These are phyloP conservation scores for Diutina scorzettiae DNA, from an alignment of 1,139 yeast species.

Conservation along the genomic window DNA sequence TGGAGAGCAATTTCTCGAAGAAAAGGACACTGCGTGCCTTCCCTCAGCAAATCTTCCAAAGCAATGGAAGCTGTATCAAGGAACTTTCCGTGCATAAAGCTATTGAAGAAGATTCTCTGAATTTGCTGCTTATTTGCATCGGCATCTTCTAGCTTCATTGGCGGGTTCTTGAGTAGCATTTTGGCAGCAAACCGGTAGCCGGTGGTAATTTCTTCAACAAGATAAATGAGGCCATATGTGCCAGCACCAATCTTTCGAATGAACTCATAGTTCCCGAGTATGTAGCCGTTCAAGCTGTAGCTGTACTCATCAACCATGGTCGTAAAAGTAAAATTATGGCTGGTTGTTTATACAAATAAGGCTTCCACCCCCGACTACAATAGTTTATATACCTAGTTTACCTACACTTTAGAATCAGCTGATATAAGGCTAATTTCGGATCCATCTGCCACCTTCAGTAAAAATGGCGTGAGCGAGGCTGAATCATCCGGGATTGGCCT, in stretches of 20 bases:
- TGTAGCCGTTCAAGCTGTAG: background rate
- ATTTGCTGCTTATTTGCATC: slow-evolving; percentile 22
- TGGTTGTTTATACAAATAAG: too few relatives aligned
- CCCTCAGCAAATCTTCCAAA: slow-evolving; percentile 29
- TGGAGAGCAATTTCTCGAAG: slow-evolving; percentile 66
- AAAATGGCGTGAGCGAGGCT: too few relatives aligned
- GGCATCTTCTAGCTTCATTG: slow-evolving; percentile 14
- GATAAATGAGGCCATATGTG: slow-evolving; percentile 76
- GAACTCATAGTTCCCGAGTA: slow-evolving; percentile 23
- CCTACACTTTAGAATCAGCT: too few relatives aligned
- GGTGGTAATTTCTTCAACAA: slow-evolving; percentile 44
- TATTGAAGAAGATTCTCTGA: slow-evolving; percentile 8
- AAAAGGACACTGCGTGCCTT: slow-evolving; percentile 34
- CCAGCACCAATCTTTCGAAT: slow-evolving; percentile 70
- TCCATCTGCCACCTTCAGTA: too few relatives aligned
- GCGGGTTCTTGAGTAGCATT: slow-evolving; percentile 43
- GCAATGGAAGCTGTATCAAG: slow-evolving; percentile 20
- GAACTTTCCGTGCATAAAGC: background rate
- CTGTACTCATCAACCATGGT: background rate
- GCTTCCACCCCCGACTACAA: too few relatives aligned
- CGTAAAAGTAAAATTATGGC: too few relatives aligned
- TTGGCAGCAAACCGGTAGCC: slow-evolving; percentile 58
- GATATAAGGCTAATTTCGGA: too few relatives aligned
- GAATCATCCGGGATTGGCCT: too few relatives aligned
- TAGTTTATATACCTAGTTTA: too few relatives aligned